Conservation (phyloP, 306 rosid genomes). For the Alnus rubra region DNA sequence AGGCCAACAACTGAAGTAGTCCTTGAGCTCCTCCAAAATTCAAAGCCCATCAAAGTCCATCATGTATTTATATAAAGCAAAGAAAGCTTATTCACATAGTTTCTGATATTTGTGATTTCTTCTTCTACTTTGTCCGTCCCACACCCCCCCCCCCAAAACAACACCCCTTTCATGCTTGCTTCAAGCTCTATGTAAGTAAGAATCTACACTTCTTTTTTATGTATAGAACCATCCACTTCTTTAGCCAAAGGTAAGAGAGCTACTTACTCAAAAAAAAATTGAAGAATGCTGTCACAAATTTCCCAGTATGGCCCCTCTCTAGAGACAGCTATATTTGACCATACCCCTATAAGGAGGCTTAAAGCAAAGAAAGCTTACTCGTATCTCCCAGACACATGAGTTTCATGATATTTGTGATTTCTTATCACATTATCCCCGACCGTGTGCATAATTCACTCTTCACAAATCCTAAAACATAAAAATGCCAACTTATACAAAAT, state of each 20-base stretch:
- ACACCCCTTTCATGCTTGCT: background rate
- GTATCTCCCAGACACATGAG: too few relatives aligned
- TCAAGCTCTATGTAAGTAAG: background rate
- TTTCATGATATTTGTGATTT: too few relatives aligned
- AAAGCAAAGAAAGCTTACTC: too few relatives aligned
- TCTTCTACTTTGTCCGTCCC: background rate
- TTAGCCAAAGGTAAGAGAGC: too few relatives aligned
- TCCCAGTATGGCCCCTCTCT: background rate
- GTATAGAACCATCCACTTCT: too few relatives aligned
- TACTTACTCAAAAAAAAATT: too few relatives aligned
- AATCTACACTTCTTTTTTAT: background rate
- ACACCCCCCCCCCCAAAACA: background rate
- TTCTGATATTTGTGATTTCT: background rate
- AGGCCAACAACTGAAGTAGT: background rate
- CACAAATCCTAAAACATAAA: background rate
- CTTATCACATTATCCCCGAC: too few relatives aligned
- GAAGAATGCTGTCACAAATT: too few relatives aligned
- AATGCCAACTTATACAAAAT: background rate
- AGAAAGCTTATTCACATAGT: background rate
- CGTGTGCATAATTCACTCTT: too few relatives aligned
- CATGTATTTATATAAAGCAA: too few relatives aligned
- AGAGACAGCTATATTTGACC: background rate
- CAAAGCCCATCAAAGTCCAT: background rate
- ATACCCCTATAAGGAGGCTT: too few relatives aligned
- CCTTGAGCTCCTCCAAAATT: background rate